Evolutionary conservation across 83 land plant species (phyloP), one percentile per base, ranked within the genome.

Genomic region (Larix sibirica): DNA sequence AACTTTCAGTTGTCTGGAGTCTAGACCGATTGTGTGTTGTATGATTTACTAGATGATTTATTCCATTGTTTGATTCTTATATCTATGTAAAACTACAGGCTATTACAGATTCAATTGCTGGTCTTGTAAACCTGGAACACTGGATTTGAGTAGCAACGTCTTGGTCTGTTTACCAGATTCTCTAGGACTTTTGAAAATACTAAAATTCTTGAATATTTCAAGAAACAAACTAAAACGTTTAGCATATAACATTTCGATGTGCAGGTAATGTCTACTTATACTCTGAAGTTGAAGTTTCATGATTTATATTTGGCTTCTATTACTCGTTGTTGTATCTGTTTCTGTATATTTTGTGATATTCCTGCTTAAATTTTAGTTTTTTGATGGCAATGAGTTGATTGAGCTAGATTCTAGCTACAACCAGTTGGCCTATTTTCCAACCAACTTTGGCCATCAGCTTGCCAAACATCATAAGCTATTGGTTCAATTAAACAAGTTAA

Each of bases 361-460:
- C 28, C 28, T 0, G 28, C 28, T 28, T 28, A 28, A 28, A 28
- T 0, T 28, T 28, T 28, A 28, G 28, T 28, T 28, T 28, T 28
- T 28, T 28, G 28, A 28, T 28, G 28, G 28, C 28, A 28, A 28
- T 80, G 1, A 16, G 16, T 83, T 96, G 85, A 86, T 87, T 62
- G 93, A 89, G 83, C 83, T 96, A 10, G 88, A 92, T 87, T 96
- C 86, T 33, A 86, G 94, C 74, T 92, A 87, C 93, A 96, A 96
- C 68, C 76, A 85, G 81, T 84, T 96, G 12, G 74, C 89, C 0
- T 91, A 86, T 56, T 77, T 90, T 81, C 96, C 97, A 33, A 89
- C 97, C 13, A 92, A 84, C 36, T 85, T 96, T 44, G 99, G 99
- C 0, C 82, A 68, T 58, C 88, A 85, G 33, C 63, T 94, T 47